Evolutionary conservation across 352 stramenopile genomes (phyloP), one percentile per base, ranked within the genome.

Genomic region (Blastocystis sp.): DNA sequence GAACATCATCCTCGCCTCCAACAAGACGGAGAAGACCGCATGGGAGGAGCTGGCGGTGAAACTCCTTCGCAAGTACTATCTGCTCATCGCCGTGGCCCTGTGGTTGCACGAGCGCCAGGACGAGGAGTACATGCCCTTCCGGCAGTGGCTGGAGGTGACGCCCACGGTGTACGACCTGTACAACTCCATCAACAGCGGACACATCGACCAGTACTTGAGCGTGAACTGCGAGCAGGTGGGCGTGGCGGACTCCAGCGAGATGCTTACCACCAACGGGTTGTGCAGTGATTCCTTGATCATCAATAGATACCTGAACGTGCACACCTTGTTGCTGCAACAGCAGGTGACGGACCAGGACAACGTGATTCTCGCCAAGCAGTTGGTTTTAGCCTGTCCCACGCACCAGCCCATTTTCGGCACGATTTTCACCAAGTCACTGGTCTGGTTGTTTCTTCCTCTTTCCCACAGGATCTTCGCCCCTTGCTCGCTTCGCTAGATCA

Each of bases 181-280:
- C 48, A 28, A 66, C 10, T 70, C 74, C 38, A 84, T 84, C 14
- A 84, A 66, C 34, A 34, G 42, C 2, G 52, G 54, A 52, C 74
- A 84, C 74, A 84, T 84, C 38, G 74, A 84, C 10, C 52, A 84
- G 54, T 84, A 84, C 34, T 38, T 84, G 7, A 68, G 52, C 43
- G 57, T 84, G 34, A 84, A 17, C 19, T n/a, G 14, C 2, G 74
- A 84, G 24, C n/a, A 42, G 7, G 21, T 9, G 34, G 34, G 24
- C n/a, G 14, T 19, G 6, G 7, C 45, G 64, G 10, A 17, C 21
- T 52, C 64, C 24, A 42, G 45, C 42, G 21, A 48, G 34, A 24
- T 28, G 17, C 42, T 74, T 21, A 40, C 43, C 24, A 81, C 54
- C 43, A 66, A 14, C 19, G 52, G 42, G 48, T 65, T 11, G 54